phyloP scores from a whole-genome alignment of 1,139 yeast genomes.

The Yamadazyma diddensiae region DNA sequence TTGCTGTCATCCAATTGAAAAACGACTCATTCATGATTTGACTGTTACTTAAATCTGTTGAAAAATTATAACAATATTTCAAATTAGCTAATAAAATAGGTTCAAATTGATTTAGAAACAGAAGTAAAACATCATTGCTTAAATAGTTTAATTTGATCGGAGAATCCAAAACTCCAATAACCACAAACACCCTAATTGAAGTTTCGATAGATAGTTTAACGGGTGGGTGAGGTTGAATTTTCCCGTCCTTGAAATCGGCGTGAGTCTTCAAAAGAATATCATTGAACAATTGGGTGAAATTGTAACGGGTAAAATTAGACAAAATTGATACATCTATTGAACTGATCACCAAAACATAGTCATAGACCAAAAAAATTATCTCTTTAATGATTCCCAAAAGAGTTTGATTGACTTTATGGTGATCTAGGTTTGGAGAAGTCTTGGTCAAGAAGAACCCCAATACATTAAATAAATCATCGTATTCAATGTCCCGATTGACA shows the following conservation, averaged over 20 bases:
- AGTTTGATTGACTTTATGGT: constrained; percentile 15
- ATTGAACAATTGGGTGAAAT: constrained; percentile 23
- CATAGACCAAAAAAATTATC: constrained; percentile 23
- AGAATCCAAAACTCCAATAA: constrained; percentile 21
- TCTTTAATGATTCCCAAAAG: constrained; percentile 27
- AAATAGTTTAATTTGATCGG: constrained; percentile 14
- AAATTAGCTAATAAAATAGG: constrained; percentile 15
- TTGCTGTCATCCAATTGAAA: constrained; percentile 40
- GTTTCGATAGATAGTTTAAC: constrained; percentile 30
- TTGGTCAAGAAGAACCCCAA: constrained; percentile 19
- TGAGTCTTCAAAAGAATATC: constrained; percentile 10
- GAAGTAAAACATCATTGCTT: constrained; percentile 7
- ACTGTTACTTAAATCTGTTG: constrained; percentile 29
- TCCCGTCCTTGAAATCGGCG: constrained; percentile 12
- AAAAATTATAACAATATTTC: constrained; percentile 27
- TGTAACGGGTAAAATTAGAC: constrained; percentile 14
- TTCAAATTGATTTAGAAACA: constrained; percentile 10
- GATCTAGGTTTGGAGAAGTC: constrained; percentile 17
- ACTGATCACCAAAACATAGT: constrained; percentile 10
- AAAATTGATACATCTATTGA: constrained; percentile 1
- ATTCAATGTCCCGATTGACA: constrained; percentile 3
- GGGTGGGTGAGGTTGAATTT: constrained; percentile 15
- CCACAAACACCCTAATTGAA: constrained; percentile 21
- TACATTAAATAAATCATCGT: constrained; percentile 5
- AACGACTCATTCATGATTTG: constrained; percentile 34